Conservation (phyloP, 345 rosid genomes). For the Alliaria petiolata region DNA sequence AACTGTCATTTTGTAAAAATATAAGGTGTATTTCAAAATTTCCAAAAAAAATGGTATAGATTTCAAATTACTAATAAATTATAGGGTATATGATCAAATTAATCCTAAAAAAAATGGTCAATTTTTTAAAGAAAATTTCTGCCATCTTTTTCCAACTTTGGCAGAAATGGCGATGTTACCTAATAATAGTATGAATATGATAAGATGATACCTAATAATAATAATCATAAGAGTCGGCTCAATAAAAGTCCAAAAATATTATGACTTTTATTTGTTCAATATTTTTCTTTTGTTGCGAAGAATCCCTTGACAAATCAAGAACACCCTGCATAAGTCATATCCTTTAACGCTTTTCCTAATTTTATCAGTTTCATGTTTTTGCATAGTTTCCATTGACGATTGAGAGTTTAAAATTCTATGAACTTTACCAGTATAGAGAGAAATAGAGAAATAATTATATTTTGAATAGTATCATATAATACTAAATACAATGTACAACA, state of each 20-base stretch:
- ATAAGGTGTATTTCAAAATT: too few species aligned
- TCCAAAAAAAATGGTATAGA: too few species aligned
- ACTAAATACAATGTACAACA: constrained; percentile 18
- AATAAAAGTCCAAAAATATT: too few species aligned
- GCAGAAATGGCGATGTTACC: not conserved
- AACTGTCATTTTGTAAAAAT: too few species aligned
- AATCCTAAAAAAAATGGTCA: too few species aligned
- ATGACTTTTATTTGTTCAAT: not conserved
- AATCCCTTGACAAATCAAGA: not conserved
- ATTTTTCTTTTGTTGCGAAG: too few species aligned
- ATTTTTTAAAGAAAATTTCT: too few species aligned
- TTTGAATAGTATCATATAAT: not conserved
- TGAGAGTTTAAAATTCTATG: not conserved
- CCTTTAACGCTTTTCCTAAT: not conserved
- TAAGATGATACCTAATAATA: too few species aligned
- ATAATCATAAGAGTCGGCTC: too few species aligned
- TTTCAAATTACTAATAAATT: too few species aligned
- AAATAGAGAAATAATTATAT: not conserved
- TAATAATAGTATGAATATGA: not conserved
- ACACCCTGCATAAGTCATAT: not conserved
- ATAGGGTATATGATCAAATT: too few species aligned
- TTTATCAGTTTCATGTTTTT: not conserved
- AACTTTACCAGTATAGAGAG: not conserved
- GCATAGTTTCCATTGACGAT: not conserved
- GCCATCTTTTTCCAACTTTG: too few species aligned